Evolutionary conservation across 1,139 yeast genomes (phyloP), one percentile per base, ranked within the genome.

Genomic region (Sugiyamaella paludigena): DNA sequence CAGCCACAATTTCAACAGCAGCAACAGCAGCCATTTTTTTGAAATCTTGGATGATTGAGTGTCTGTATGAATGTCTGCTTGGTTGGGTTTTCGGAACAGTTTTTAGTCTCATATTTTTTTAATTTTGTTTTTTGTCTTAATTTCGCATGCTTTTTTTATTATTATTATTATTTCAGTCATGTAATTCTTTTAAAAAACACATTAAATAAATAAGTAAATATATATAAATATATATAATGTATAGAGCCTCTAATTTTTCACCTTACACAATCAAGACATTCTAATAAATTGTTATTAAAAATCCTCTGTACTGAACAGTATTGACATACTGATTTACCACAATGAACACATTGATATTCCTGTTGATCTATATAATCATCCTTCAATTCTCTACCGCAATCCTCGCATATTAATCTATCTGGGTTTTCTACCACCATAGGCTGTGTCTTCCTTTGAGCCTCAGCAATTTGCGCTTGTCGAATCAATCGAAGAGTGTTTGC

Each of bases 231-330:
- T 24, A 13, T 31, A 24, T 15, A 27, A 7, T 30, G 11, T 19
- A 24, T 31, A 8, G 37, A n/a, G 15, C 36, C 6, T 19, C 29
- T 13, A 31, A 19, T 5, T 19, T 3, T 19, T 27, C n/a, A 48
- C 13, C 47, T 34, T n/a, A 49, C 13, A 44, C 58, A 55, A 19
- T 51, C 51, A 11, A 54, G 49, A 43, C 58, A 55, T 28, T 44
- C 43, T 9, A 49, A 34, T 9, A 42, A 28, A 33, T 50, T 50
- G 32, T 48, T 36, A 29, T 38, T 45, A 32, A 39, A 45, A n/a
- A 47, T 24, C n/a, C 53, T 43, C 32, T 46, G 48, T 9, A 53
- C 50, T n/a, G 54, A 50, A 46, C 58, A 55, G 40, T 53, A 53
- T 27, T 40, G 46, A 40, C 58, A 55, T 15, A 49, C 52, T 1